Percentiles rank a stretch among this genome's conserved stretches.
Evolutionary conservation across 2,329 filamentous ascomycete species (phyloP).

Genomic region (Daldinia eschscholtzii): DNA sequence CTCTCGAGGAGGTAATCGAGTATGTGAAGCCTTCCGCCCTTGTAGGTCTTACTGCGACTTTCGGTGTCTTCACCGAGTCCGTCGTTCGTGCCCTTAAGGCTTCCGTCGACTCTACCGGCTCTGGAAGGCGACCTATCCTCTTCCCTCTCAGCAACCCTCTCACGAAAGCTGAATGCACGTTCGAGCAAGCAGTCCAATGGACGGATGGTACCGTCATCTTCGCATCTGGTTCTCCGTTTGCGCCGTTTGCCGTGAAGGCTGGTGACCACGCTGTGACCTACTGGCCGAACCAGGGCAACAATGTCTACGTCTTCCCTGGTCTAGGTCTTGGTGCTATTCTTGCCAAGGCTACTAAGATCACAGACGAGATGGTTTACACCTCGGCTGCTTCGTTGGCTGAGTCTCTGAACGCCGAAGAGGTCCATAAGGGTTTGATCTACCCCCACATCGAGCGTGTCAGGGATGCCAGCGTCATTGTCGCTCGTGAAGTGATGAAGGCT

Average conservation of each 20-base stretch:
- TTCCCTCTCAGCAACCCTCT: conserved; percentile 98
- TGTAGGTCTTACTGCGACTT: conserved; percentile 93
- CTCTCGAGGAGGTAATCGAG: conserved; percentile 90
- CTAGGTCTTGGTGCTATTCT: conserved; percentile 94
- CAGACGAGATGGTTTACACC: conserved; percentile 96
- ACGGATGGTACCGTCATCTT: conserved; percentile 94
- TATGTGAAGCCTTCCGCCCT: conserved; percentile 95
- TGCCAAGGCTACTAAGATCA: conserved; percentile 86
- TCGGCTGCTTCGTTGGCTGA: conserved; percentile 85
- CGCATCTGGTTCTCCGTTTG: conserved; percentile 94
- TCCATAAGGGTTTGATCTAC: conserved; percentile 88
- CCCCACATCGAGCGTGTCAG: conserved; percentile 91
- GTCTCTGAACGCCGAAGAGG: conserved; percentile 83
- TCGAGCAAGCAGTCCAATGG: conserved; percentile 90
- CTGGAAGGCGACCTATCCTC: conserved; percentile 86
- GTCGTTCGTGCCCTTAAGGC: conserved; percentile 79
- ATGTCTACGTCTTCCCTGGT: conserved; percentile 95
- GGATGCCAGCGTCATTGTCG: conserved; percentile 87
- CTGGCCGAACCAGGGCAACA: conserved; percentile 86
- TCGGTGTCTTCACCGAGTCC: conserved; percentile 91
- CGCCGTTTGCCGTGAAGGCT: conserved; percentile 74
- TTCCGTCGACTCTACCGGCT: conserved; percentile 71
- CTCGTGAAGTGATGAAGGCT: conserved; percentile 92
- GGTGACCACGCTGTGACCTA: conserved; percentile 73
- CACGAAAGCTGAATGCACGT: conserved; percentile 97